Conservation (phyloP, 768 basidiomycete genomes). For the Nevesoporus exiguus region DNA sequence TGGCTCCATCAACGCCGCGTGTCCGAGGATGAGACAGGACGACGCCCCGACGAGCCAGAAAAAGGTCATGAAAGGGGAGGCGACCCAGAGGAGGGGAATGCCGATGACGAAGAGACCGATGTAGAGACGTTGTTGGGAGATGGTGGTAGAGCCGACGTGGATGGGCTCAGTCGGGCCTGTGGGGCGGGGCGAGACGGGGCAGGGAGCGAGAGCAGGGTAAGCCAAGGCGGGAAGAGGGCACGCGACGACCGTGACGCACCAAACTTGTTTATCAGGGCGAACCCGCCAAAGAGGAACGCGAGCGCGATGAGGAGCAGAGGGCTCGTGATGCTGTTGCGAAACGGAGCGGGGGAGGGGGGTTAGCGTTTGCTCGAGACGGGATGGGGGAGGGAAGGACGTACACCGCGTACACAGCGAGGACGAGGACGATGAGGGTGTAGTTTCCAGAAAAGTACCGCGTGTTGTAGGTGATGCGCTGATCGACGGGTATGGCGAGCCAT, state of each 20-base stretch:
- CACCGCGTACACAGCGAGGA: conserved; percentile 85
- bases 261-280: conserved; percentile 83
- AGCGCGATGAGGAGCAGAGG: conserved; percentile 79
- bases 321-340: conserved; percentile 58
- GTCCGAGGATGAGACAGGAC: conserved; percentile 75
- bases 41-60: conserved; percentile 96
- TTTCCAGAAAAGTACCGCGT: conserved; percentile 91
- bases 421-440: conserved; percentile 74
- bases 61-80: conserved; percentile 75
- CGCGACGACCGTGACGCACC: conserved; percentile 45
- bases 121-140: conserved; percentile 91
- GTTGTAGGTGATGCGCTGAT: conserved; percentile 89
- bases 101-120: conserved; percentile 88
- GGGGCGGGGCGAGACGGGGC: neutral
- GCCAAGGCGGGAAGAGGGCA: neutral
- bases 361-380: neutral
- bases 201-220: neutral
- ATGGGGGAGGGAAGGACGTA: conserved; percentile 35
- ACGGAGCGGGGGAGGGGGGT: neutral
- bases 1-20: conserved; percentile 88
- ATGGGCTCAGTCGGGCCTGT: conserved; percentile 74
- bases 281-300: conserved; percentile 88
- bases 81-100: conserved; percentile 78
- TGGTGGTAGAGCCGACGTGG: conserved; percentile 72
- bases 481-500: too few relatives aligned